These are phyloP conservation scores for Starmerella lactis-condensi DNA, from an alignment of 805 yeast species.

Conservation along the genomic window DNA sequence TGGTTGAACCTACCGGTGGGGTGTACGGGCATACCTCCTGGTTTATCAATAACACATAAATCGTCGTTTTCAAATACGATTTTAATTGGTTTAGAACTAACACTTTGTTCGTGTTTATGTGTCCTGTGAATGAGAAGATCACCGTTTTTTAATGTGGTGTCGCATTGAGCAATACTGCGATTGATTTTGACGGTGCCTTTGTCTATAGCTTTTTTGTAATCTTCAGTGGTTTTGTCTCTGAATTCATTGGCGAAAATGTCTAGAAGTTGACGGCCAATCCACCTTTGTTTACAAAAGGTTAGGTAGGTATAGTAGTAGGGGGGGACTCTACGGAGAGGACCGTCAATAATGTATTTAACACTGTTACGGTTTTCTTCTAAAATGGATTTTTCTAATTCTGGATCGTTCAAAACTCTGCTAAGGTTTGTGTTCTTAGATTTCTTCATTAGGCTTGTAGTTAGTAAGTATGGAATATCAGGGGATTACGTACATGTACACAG, in stretches of 20 bases:
- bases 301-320: constrained; percentile 82
- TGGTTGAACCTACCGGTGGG: constrained; percentile 75
- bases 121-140: constrained; percentile 60
- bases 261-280: constrained; percentile 67
- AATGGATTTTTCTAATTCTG: constrained; percentile 15
- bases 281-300: constrained; percentile 77
- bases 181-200: constrained; percentile 67
- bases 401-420: constrained; percentile 14
- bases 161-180: constrained; percentile 40
- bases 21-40: constrained; percentile 88
- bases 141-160: constrained; percentile 57
- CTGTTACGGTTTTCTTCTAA: constrained; percentile 16
- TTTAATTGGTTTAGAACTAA: constrained; percentile 37
- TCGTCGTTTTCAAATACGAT: constrained; percentile 60
- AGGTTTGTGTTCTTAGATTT: constrained; percentile 17
- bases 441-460: no score
- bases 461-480: no score
- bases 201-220: constrained; percentile 48
- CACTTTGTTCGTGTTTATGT: constrained; percentile 86
- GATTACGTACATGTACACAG: constrained; percentile 14
- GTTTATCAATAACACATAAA: constrained; percentile 72
- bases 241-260: constrained; percentile 77
- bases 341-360: constrained; percentile 25
- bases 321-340: constrained; percentile 42
- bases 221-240: constrained; percentile 51